Percentiles rank a stretch among this genome's conserved stretches.
Conservation (phyloP, 805 yeast genomes). For the Lipomyces lipofer region DNA sequence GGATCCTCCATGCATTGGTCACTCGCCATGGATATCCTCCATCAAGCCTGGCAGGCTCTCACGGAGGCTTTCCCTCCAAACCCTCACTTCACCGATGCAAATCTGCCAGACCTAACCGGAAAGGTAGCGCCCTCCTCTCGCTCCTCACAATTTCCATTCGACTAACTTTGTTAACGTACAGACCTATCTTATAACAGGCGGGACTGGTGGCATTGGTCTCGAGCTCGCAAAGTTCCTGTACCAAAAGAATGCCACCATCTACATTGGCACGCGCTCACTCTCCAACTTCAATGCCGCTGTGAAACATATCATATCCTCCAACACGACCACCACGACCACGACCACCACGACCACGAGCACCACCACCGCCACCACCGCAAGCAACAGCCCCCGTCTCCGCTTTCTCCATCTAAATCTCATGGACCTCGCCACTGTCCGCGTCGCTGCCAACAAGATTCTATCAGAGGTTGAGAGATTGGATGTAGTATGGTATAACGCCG, state of each 20-base stretch:
- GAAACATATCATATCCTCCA: not conserved
- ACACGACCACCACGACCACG: not conserved
- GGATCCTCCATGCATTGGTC: too few relatives aligned
- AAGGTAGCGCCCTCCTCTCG: conserved; percentile 32
- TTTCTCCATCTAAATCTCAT: conserved; percentile 20
- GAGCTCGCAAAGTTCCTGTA: conserved; percentile 22
- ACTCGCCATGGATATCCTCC: not conserved
- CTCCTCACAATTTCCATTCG: not conserved
- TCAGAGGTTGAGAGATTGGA: conserved; percentile 39
- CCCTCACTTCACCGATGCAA: conserved; percentile 37
- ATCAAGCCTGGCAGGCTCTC: conserved; percentile 19
- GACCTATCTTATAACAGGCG: conserved; percentile 25
- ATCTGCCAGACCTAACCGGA: conserved; percentile 41
- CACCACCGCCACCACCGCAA: not conserved
- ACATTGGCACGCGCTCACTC: conserved; percentile 25
- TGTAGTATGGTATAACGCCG: conserved; percentile 48
- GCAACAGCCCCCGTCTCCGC: conserved; percentile 15
- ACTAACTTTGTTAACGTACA: not conserved
- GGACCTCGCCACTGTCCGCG: conserved; percentile 39
- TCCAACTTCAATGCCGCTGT: conserved; percentile 15
- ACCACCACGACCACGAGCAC: not conserved
- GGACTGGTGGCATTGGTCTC: conserved; percentile 24
- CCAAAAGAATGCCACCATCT: conserved; percentile 20
- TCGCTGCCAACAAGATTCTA: conserved; percentile 41
- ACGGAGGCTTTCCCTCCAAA: conserved; percentile 28